These are phyloP conservation scores for Boletus rubropictus DNA, from an alignment of 768 basidiomycete species.

Conservation along the genomic window DNA sequence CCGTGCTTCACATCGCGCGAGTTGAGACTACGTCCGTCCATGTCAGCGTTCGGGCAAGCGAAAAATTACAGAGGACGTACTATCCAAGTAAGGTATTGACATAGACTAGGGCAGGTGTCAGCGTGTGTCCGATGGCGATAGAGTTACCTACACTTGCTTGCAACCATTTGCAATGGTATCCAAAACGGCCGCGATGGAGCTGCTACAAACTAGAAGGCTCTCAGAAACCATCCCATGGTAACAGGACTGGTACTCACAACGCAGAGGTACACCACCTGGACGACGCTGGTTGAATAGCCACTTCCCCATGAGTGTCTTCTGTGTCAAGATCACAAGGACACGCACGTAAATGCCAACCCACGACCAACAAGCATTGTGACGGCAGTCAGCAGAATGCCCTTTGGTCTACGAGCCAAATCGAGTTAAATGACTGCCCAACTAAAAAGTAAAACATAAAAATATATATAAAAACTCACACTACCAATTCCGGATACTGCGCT, in stretches of 20 bases:
- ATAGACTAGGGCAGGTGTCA: slow-evolving; percentile 19
- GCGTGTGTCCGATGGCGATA: neutral
- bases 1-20: slow-evolving; percentile 16
- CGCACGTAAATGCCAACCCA: slow-evolving; percentile 24
- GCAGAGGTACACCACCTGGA: slow-evolving; percentile 15
- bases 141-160: slow-evolving; percentile 18
- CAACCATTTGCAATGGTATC: slow-evolving; percentile 26
- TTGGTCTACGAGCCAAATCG: slow-evolving; percentile 8
- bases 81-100: slow-evolving; percentile 25
- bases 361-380: slow-evolving; percentile 10
- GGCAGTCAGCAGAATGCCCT: slow-evolving; percentile 1
- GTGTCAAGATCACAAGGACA: neutral
- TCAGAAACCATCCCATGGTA: neutral
- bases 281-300: slow-evolving; percentile 5
- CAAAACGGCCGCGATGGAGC: slow-evolving; percentile 20
- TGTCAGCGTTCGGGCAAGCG: neutral
- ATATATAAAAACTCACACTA: slow-evolving; percentile 12
- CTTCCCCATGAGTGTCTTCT: neutral
- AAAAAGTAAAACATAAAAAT: neutral
- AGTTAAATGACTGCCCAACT: neutral
- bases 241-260: slow-evolving; percentile 14
- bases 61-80: slow-evolving; percentile 9
- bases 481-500: slow-evolving; percentile 12
- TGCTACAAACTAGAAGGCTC: slow-evolving; percentile 16
- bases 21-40: slow-evolving; percentile 20